Base-by-base conservation (phyloP, 140 eudicot genomes). In the Oenanthe javanica region DNA sequence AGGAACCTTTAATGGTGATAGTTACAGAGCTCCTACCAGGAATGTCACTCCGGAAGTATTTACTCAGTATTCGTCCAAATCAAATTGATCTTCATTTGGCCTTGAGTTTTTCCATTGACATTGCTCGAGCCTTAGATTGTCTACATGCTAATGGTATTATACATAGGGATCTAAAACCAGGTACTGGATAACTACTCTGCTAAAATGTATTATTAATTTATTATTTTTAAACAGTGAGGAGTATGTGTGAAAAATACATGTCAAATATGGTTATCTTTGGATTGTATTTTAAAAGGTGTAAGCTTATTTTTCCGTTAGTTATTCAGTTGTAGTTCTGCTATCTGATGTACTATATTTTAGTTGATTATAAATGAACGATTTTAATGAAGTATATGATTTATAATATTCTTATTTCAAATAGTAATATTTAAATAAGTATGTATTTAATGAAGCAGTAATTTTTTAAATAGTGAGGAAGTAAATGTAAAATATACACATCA, bases 1-100 rank as follows among this genome's bases (percentile, higher is more conserved):
- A 95, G 76, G 97, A 95, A 79, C 99, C 99, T 13, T 84, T 95
- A 85, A 95, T 95, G 99, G 99, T 95, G 83, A 92, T 95, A 79
- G 97, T 95, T 38, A 89, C 99, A 12, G 99, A 95, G 80, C 79
- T 95, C 45, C 83, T 95, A 87, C 99, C 92, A 13, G 99, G 99
- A 70, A 91, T 90, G 96, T 92, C 99, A 57, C 91, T 95, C 38
- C 89, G 99, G 78, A 95, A 92, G 83, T 92, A 92, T 83, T 84
- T 95, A 2, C 85, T 84, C 47, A 89, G 91, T 71, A 82, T 92
- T 77, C 97, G 99, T 80, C 99, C 99, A 54, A 88, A 87, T 78
- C 89, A 84, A 76, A 78, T 95, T 69, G 99, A 92, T 63, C 89
- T 92, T 79, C 90, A 75, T 79, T 88, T 88, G 77, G 99, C 91